These are phyloP conservation scores for Coemansia javaensis DNA, from an alignment of 192 early-diverging fungal genomes.

Conservation along the genomic window DNA sequence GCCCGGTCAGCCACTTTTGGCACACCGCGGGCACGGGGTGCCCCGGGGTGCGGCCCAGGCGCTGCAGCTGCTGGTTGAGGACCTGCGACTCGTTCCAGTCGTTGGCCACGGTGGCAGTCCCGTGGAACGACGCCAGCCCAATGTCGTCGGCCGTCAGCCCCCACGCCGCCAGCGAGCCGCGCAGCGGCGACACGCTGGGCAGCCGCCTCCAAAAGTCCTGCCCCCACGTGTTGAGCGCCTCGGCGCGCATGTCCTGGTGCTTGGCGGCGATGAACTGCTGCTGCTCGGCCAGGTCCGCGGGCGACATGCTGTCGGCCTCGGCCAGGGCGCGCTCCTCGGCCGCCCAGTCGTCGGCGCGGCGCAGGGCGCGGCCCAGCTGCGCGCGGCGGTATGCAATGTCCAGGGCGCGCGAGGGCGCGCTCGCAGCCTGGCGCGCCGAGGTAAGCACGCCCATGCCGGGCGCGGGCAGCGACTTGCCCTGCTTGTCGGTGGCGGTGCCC, in stretches of 20 bases:
- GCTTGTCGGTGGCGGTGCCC: slow-evolving; percentile 92
- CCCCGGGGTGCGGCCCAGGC: slow-evolving; percentile 82
- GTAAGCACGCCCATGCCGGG: slow-evolving; percentile 93
- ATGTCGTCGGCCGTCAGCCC: slow-evolving; percentile 91
- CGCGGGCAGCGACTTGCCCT: slow-evolving; percentile 88
- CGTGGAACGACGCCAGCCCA: slow-evolving; percentile 92
- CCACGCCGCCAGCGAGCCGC: slow-evolving; percentile 81
- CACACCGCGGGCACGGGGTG: slow-evolving; percentile 73
- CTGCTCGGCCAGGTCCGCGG: not conserved
- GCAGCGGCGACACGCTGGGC: slow-evolving; percentile 74
- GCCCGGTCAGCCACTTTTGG: slow-evolving; percentile 94
- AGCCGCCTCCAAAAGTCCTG: slow-evolving; percentile 74
- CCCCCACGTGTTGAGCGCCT: slow-evolving; percentile 72
- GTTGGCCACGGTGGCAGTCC: slow-evolving; percentile 90
- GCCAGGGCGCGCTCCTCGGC: slow-evolving; percentile 6
- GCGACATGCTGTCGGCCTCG: not conserved
- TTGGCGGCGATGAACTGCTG: not conserved
- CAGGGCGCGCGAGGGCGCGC: slow-evolving; percentile 55
- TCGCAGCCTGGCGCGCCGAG: slow-evolving; percentile 53
- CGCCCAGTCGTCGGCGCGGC: slow-evolving; percentile 14
- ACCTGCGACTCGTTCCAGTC: slow-evolving; percentile 92
- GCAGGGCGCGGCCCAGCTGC: slow-evolving; percentile 53
- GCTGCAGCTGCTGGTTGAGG: slow-evolving; percentile 75
- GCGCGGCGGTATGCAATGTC: slow-evolving; percentile 79
- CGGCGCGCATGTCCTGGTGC: slow-evolving; percentile 57